Percentiles rank a stretch among this genome's conserved stretches.
phyloP scores from a whole-genome alignment of 2,329 filamentous ascomycete genomes.

The Calonectria multiphialidica region DNA sequence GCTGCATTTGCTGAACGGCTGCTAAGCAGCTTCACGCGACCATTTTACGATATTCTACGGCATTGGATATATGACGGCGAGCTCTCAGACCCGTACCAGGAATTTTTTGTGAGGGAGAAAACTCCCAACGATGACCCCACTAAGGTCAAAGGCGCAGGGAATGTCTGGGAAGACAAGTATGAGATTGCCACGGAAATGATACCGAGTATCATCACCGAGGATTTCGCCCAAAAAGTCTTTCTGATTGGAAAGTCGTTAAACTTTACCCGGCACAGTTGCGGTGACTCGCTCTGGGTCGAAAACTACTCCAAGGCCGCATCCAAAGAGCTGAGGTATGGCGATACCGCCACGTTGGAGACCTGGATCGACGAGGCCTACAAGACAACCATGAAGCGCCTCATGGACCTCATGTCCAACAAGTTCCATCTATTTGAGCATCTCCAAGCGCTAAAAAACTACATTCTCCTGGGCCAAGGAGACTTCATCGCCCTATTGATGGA shows the following conservation, averaged over 20 bases:
- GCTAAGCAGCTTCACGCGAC: slow-evolving; percentile 86
- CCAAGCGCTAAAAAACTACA: slow-evolving; percentile 91
- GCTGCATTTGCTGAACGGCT: slow-evolving; percentile 92
- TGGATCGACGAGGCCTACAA: slow-evolving; percentile 99
- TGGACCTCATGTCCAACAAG: slow-evolving; percentile 93
- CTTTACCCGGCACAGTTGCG: slow-evolving; percentile 96
- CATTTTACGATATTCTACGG: slow-evolving; percentile 96
- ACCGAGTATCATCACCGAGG: slow-evolving; percentile 90
- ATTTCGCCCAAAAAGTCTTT: slow-evolving; percentile 97
- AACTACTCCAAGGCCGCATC: slow-evolving; percentile 93
- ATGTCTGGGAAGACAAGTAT: slow-evolving; percentile 99
- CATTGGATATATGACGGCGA: slow-evolving; percentile 99
- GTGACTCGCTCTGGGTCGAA: slow-evolving; percentile 95
- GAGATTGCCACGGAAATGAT: slow-evolving; percentile 87
- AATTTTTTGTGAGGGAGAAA: slow-evolving; percentile 95
- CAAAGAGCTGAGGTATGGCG: slow-evolving; percentile 91
- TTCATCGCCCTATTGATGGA: slow-evolving; percentile 99
- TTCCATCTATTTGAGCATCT: slow-evolving; percentile 96
- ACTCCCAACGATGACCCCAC: slow-evolving; percentile 62
- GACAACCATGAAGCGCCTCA: slow-evolving; percentile 95
- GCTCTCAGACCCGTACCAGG: slow-evolving; percentile 92
- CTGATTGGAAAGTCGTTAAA: slow-evolving; percentile 98
- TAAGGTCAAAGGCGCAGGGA: slow-evolving; percentile 76
- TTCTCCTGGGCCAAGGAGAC: slow-evolving; percentile 94
- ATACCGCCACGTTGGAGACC: slow-evolving; percentile 89